Evolutionary conservation across 1,284 basidiomycete species (phyloP).

Genomic region (Ustanciosporium gigantosporum): DNA sequence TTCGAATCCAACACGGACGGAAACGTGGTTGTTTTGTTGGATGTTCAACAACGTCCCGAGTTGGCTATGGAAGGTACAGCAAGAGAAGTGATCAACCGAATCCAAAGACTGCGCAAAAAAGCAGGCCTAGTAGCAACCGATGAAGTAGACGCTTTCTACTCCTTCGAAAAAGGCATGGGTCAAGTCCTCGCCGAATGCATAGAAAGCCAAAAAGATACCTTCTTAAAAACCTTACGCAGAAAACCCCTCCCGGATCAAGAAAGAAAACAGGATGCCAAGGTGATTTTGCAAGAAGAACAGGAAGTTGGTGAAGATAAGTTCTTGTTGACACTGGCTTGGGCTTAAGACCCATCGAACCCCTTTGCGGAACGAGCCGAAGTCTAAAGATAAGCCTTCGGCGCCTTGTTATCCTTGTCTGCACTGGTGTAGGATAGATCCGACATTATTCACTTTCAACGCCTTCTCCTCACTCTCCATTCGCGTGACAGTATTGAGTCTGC

Average conservation of each 20-base stretch:
- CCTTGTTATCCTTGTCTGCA: too few relatives aligned
- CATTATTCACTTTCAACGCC: too few relatives aligned
- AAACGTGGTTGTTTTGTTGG: constrained; percentile 90
- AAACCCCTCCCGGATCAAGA: constrained; percentile 41
- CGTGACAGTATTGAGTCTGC: too few relatives aligned
- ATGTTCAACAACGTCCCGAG: constrained; percentile 83
- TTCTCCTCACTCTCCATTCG: too few relatives aligned
- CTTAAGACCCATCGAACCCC: constrained; percentile 2
- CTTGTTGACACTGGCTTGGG: constrained; percentile 61
- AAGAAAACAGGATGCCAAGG: constrained; percentile 63
- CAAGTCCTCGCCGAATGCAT: constrained; percentile 71
- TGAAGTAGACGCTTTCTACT: constrained; percentile 87
- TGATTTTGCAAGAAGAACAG: constrained; percentile 81
- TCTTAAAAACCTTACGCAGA: constrained; percentile 76
- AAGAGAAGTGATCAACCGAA: constrained; percentile 87
- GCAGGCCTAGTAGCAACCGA: constrained; percentile 93
- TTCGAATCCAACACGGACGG: constrained; percentile 88
- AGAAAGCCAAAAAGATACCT: constrained; percentile 71
- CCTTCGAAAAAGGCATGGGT: constrained; percentile 73
- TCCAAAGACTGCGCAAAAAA: constrained; percentile 94
- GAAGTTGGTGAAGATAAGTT: constrained; percentile 84
- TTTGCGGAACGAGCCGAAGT: too few relatives aligned
- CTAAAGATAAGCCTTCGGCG: too few relatives aligned
- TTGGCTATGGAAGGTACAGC: constrained; percentile 85
- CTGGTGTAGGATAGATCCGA: too few relatives aligned